phyloP scores from a whole-genome alignment of 257 asterid genomes.

The Mentha longifolia region DNA sequence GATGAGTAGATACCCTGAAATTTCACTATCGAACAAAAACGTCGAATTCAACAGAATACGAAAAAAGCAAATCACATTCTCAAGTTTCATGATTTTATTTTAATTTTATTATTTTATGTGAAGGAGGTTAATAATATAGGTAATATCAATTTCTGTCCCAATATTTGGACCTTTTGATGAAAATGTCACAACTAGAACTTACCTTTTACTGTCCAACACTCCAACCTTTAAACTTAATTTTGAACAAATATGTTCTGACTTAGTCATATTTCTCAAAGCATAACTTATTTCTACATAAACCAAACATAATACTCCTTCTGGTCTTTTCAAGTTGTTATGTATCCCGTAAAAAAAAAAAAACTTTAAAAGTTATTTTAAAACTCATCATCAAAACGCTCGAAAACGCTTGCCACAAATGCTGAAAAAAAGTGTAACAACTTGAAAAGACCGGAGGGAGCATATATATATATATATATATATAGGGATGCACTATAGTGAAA shows the following conservation, averaged over 20 bases:
- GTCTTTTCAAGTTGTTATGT: too few relatives aligned
- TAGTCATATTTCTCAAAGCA: too few relatives aligned
- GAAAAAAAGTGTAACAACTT: too few relatives aligned
- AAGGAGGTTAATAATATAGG: not conserved
- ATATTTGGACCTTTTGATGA: not conserved
- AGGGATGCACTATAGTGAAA: too few relatives aligned
- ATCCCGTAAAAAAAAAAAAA: too few relatives aligned
- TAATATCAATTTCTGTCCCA: not conserved
- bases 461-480: too few relatives aligned
- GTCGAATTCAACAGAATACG: not conserved
- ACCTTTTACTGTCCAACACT: not conserved
- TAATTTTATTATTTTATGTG: not conserved
- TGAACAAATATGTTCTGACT: not conserved
- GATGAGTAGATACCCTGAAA: not conserved
- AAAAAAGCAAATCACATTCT: not conserved
- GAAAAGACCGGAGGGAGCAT: too few relatives aligned
- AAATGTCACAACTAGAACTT: not conserved
- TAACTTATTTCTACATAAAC: too few relatives aligned
- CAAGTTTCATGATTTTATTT: not conserved
- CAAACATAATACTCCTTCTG: too few relatives aligned
- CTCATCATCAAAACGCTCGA: too few relatives aligned
- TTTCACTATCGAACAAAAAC: constrained; percentile 2
- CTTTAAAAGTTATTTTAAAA: too few relatives aligned
- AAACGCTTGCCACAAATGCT: too few relatives aligned
- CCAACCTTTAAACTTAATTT: not conserved